Percentiles rank a stretch among this genome's conserved stretches.
phyloP scores from a whole-genome alignment of 441 rosid species.

The Populus hybrid region DNA sequence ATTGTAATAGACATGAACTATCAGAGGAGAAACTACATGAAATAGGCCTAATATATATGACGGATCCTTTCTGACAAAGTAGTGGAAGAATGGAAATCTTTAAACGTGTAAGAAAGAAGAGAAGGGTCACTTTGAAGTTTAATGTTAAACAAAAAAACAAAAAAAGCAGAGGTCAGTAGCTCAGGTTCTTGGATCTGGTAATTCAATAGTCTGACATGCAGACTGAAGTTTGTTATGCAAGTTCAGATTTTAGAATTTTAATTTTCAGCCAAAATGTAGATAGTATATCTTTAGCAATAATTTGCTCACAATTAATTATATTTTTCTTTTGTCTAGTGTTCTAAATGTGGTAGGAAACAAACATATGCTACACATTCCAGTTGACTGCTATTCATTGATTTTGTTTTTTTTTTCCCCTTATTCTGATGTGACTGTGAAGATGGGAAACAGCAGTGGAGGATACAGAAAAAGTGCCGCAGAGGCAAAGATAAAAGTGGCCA shows the following conservation, averaged over 20 bases:
- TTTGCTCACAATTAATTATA: too few species aligned
- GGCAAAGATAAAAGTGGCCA: slow-evolving; percentile 88
- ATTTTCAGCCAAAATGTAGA: not conserved
- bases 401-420: not conserved
- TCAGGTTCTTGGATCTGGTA: not conserved
- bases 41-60: too few species aligned
- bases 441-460: slow-evolving; percentile 59
- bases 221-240: not conserved
- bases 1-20: not conserved
- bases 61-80: not conserved
- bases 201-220: not conserved
- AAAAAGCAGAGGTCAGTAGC: not conserved
- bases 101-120: not conserved
- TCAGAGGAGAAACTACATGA: not conserved
- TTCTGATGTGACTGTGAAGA: slow-evolving; percentile 26
- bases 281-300: not conserved
- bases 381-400: slow-evolving; percentile 1
- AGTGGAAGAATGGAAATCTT: not conserved
- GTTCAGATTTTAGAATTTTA: too few species aligned
- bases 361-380: not conserved
- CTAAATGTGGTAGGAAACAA: not conserved
- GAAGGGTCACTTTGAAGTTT: not conserved
- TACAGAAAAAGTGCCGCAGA: slow-evolving; percentile 60
- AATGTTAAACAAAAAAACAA: too few species aligned
- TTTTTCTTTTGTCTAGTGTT: not conserved